Evolutionary conservation across 202 grass and related monocot species (phyloP).

Genomic region (Saccharum hybrid): DNA sequence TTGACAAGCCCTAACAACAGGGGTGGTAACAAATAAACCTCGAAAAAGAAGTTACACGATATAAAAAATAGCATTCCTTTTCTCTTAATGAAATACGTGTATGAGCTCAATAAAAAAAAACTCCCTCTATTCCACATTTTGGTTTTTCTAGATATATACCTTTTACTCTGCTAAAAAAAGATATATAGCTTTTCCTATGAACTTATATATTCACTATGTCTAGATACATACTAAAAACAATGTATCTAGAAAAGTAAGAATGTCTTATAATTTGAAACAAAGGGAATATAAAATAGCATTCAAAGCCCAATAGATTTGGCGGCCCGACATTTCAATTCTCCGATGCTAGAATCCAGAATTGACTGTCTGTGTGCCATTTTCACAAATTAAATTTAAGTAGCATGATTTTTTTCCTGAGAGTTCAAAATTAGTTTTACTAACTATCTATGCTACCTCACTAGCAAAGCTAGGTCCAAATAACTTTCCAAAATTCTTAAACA

Average conservation of each 20-base stretch:
- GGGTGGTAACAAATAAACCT: neutral
- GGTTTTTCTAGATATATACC: too few relatives aligned
- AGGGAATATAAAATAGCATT: neutral
- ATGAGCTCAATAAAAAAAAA: too few relatives aligned
- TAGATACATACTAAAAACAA: too few relatives aligned
- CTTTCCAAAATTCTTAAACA: conserved; percentile 44
- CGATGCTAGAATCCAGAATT: conserved; percentile 4
- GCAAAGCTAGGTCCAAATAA: conserved; percentile 26
- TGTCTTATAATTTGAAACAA: too few relatives aligned
- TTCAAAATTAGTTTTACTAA: neutral
- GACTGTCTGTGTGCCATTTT: neutral
- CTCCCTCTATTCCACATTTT: too few relatives aligned
- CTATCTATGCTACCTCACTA: neutral
- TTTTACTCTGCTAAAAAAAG: too few relatives aligned
- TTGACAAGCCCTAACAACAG: neutral
- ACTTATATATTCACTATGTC: too few relatives aligned
- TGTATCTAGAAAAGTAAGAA: too few relatives aligned
- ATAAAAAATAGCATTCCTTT: neutral
- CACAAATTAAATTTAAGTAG: neutral
- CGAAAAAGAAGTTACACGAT: neutral
- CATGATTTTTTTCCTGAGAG: neutral
- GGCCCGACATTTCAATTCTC: conserved; percentile 14
- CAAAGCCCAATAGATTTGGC: conserved; percentile 3
- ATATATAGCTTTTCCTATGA: too few relatives aligned
- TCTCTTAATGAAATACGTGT: neutral